These are phyloP conservation scores for Mortierella sp. DNA, from an alignment of 371 early-diverging fungal genomes.

Conservation along the genomic window DNA sequence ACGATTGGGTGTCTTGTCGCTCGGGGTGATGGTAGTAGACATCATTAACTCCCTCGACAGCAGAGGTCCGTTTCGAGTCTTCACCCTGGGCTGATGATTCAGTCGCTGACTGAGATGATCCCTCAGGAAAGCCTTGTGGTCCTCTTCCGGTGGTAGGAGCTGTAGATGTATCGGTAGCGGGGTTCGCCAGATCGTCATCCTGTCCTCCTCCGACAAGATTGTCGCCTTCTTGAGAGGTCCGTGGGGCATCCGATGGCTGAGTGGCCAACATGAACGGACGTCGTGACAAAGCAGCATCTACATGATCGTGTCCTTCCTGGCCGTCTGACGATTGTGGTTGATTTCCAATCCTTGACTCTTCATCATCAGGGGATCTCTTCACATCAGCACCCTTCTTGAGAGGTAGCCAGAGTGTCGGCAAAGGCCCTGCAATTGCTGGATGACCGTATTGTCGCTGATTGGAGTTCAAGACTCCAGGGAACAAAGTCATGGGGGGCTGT, in stretches of 20 bases:
- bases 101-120: conserved; percentile 1
- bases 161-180: neutral
- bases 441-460: conserved; percentile 78
- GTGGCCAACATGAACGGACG: conserved; percentile 43
- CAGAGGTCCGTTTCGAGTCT: conserved; percentile 12
- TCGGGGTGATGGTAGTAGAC: conserved; percentile 71
- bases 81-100: neutral
- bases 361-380: conserved; percentile 5
- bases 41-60: conserved; percentile 30
- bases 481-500: conserved; percentile 69
- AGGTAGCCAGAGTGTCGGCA: conserved; percentile 85
- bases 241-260: conserved; percentile 29
- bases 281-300: conserved; percentile 28
- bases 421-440: conserved; percentile 75
- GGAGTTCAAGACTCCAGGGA: conserved; percentile 78
- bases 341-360: conserved; percentile 15
- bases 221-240: conserved; percentile 34
- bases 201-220: conserved; percentile 51
- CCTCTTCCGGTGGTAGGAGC: neutral
- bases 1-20: conserved; percentile 21
- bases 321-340: conserved; percentile 13
- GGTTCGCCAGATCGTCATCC: conserved; percentile 24
- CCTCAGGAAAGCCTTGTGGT: neutral
- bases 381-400: conserved; percentile 22
- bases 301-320: conserved; percentile 22